These are phyloP conservation scores for Allomyces macrogynus DNA, from an alignment of 192 early-diverging fungal genomes.

Conservation along the genomic window DNA sequence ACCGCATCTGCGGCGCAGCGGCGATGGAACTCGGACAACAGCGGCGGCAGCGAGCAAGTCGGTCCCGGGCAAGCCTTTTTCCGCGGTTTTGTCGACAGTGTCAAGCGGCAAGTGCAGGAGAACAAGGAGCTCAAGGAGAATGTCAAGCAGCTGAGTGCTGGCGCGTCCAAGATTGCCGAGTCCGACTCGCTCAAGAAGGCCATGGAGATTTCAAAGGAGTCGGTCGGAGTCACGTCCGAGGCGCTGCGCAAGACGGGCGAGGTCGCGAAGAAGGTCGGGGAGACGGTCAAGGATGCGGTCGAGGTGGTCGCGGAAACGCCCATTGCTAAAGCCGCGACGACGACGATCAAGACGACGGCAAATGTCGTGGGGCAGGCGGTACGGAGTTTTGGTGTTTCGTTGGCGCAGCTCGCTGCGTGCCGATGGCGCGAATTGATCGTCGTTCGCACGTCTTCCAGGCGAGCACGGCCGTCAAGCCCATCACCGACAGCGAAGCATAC, in stretches of 20 bases:
- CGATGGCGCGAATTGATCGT: too few relatives aligned
- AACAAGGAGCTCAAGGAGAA: conserved; percentile 82
- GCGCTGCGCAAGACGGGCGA: conserved; percentile 29
- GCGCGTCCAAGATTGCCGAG: conserved; percentile 57
- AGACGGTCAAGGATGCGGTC: conserved; percentile 36
- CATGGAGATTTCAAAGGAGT: conserved; percentile 41
- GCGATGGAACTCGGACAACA: neutral
- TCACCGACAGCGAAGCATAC: conserved; percentile 43
- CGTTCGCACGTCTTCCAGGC: neutral
- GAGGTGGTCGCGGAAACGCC: conserved; percentile 19
- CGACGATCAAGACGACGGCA: conserved; percentile 1
- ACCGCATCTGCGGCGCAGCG: neutral
- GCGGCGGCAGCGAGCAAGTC: neutral
- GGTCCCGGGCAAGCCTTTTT: conserved; percentile 19
- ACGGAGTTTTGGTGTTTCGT: conserved; percentile 8
- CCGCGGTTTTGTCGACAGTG: conserved; percentile 64
- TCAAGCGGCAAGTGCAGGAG: conserved; percentile 82
- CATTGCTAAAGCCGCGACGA: neutral
- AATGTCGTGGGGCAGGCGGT: conserved; percentile 3
- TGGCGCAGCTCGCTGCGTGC: conserved; percentile 5
- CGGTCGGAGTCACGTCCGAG: conserved; percentile 19
- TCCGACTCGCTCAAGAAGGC: conserved; percentile 75
- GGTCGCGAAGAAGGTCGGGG: conserved; percentile 49
- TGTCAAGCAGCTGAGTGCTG: conserved; percentile 74
- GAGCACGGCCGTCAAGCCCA: conserved; percentile 11